Evolutionary conservation across 345 rosid genomes (phyloP).

Genomic region (Eutrema yunnanense): DNA sequence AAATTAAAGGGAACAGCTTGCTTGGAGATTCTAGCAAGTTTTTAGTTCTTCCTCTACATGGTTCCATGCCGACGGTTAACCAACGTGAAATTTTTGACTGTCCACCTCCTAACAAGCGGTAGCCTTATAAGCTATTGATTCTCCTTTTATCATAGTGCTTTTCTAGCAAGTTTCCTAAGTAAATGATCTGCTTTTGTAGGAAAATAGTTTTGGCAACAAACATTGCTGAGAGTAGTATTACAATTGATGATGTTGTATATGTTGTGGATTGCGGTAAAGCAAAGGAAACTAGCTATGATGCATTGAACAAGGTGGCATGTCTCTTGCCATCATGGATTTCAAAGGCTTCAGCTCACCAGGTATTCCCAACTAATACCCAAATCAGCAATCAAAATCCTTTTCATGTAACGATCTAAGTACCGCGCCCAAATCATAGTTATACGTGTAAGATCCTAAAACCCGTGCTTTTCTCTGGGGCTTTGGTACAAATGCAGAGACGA

Average conservation of each 20-base stretch:
- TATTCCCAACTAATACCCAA: slow-evolving; percentile 23
- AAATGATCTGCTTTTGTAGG: slow-evolving; percentile 36
- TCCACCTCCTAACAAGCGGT: slow-evolving; percentile 73
- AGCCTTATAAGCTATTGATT: slow-evolving; percentile 9
- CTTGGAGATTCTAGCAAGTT: slow-evolving; percentile 78
- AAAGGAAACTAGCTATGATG: slow-evolving; percentile 97
- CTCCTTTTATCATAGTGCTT: neutral
- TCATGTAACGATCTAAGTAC: neutral
- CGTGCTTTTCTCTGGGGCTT: neutral
- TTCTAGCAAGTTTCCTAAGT: neutral
- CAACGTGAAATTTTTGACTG: slow-evolving; percentile 88
- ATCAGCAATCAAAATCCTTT: neutral
- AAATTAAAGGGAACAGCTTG: slow-evolving; percentile 58
- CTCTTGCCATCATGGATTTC: slow-evolving; percentile 95
- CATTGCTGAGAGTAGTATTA: slow-evolving; percentile 97
- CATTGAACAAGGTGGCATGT: slow-evolving; percentile 93
- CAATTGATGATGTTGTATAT: slow-evolving; percentile 94
- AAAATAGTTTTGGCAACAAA: slow-evolving; percentile 93
- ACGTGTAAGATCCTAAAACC: neutral
- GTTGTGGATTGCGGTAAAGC: slow-evolving; percentile 97
- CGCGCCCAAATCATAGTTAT: neutral
- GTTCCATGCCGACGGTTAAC: slow-evolving; percentile 88
- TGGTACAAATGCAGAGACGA: slow-evolving; percentile 52
- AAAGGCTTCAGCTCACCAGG: slow-evolving; percentile 96
- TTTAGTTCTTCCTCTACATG: slow-evolving; percentile 85